Evolutionary conservation across 768 basidiomycete genomes (phyloP).

Genomic region (Mrakia hoshinonis): DNA sequence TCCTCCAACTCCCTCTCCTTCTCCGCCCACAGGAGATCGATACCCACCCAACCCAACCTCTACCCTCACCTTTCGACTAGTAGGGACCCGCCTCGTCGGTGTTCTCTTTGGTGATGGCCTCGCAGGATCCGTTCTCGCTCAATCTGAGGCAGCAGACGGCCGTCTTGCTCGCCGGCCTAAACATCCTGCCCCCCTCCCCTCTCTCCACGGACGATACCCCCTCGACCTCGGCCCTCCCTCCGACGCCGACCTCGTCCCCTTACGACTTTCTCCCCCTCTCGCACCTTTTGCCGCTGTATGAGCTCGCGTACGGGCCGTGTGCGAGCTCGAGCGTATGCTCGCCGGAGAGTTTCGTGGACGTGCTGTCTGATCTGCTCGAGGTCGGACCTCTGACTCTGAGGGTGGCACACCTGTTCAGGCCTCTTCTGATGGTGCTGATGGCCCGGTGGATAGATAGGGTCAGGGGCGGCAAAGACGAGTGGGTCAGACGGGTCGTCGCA

Average conservation of each 20-base stretch:
- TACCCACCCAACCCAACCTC: too few relatives aligned
- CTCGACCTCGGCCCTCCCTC: background rate
- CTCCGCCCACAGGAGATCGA: too few relatives aligned
- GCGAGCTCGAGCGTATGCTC: background rate
- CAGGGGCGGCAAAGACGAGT: conserved; percentile 40
- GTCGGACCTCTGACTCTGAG: conserved; percentile 55
- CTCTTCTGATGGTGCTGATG: conserved; percentile 68
- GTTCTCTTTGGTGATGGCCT: background rate
- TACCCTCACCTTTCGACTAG: background rate
- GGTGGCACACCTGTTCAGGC: conserved; percentile 62
- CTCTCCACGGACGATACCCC: background rate
- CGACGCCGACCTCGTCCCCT: background rate
- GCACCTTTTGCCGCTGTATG: background rate
- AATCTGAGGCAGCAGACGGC: conserved; percentile 15
- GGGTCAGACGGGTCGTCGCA: conserved; percentile 42
- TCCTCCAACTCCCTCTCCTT: background rate
- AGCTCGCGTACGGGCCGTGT: background rate
- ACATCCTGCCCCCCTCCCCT: background rate
- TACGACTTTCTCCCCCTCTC: conserved; percentile 22
- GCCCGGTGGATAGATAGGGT: conserved; percentile 63
- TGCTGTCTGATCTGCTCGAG: conserved; percentile 55
- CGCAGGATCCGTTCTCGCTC: conserved; percentile 20
- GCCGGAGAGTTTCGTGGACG: conserved; percentile 29
- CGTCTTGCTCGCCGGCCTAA: conserved; percentile 10
- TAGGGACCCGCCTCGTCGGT: background rate